Evolutionary conservation across 345 rosid genomes (phyloP).

Genomic region (Lepidium didymum): DNA sequence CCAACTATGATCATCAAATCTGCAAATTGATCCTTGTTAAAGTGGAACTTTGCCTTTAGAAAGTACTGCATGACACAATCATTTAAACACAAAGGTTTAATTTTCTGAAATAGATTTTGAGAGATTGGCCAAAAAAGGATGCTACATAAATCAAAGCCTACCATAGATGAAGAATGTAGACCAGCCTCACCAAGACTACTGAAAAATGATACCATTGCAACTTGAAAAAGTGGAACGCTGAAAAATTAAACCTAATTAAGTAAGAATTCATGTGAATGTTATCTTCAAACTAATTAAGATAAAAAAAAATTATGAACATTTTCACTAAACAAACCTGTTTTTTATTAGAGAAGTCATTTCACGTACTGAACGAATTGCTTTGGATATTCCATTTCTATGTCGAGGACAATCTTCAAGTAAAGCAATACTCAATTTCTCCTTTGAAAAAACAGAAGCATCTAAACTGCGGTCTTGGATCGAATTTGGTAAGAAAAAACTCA

Average conservation of each 20-base stretch:
- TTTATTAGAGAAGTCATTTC: slow-evolving; percentile 47
- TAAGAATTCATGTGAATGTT: not conserved
- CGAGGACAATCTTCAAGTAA: slow-evolving; percentile 22
- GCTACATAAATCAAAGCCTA: slow-evolving; percentile 32
- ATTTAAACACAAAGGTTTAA: not conserved
- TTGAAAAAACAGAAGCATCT: slow-evolving; percentile 37
- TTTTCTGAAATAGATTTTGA: not conserved
- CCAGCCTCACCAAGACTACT: slow-evolving; percentile 67
- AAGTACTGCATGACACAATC: slow-evolving; percentile 48
- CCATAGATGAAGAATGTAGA: slow-evolving; percentile 67
- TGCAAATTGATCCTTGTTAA: slow-evolving; percentile 81
- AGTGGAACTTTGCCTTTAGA: slow-evolving; percentile 83
- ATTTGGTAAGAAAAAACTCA: slow-evolving; percentile 67
- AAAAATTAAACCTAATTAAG: not conserved
- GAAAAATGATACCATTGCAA: slow-evolving; percentile 69
- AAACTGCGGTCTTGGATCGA: slow-evolving; percentile 33
- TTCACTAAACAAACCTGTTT: slow-evolving; percentile 47
- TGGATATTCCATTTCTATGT: slow-evolving; percentile 26
- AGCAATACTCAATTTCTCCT: slow-evolving; percentile 15
- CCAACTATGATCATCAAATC: slow-evolving; percentile 81
- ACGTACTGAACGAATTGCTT: slow-evolving; percentile 41
- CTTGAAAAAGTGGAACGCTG: slow-evolving; percentile 71
- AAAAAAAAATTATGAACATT: not conserved
- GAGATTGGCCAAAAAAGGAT: too few species aligned
- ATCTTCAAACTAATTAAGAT: not conserved